Evolutionary conservation across 108 stramenopile species (phyloP), one percentile per base, ranked within the genome.

Genomic region (Nannochloropsis granulata): DNA sequence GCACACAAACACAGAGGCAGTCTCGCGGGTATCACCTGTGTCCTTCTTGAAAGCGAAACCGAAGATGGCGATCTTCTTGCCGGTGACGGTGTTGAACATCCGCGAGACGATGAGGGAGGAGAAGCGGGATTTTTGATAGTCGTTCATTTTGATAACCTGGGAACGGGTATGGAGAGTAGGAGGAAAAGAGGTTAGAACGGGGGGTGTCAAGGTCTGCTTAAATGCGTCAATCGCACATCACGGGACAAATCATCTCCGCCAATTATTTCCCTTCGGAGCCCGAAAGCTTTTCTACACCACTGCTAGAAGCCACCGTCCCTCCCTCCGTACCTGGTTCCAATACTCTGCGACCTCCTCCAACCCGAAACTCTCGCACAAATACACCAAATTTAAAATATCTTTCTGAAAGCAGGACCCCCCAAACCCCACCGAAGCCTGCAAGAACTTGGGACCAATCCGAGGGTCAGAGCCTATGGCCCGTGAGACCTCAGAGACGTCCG

Each of bases 41-140:
- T 99, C 98, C 92, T 96, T 97, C 96, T 99, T 99, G 95, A 99
- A 99, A 78, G 99, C 99, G 87, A 96, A 99, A 87, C 99, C 99
- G 80, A 99, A 86, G 56, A 99, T 89, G 82, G 96, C 95, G 86
- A 99, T 98, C 92, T 95, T 95, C 91, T 99, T 99, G 56, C 97
- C 96, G 25, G 98, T 97, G 83, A 97, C 95, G 78, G 97, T 98
- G 96, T 98, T 98, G 92, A 99, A 98, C 99, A 99, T 98, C 80
- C 89, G 91, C 23, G 91, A 80, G 13, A 99, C 97, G 90, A 99
- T 95, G 88, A 95, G 95, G 84, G 96, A 91, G 26, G 96, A 93
- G 90, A 99, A 99, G 78, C 99, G 94, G 80, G 93, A 91, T 95
- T 99, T 99, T 92, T 99, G 99, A 92, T 95, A 98, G 90, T 99